Evolutionary conservation across 208 protist genomes (phyloP), one percentile per base, ranked within the genome.

Genomic region (Leishmania gerbilli): DNA sequence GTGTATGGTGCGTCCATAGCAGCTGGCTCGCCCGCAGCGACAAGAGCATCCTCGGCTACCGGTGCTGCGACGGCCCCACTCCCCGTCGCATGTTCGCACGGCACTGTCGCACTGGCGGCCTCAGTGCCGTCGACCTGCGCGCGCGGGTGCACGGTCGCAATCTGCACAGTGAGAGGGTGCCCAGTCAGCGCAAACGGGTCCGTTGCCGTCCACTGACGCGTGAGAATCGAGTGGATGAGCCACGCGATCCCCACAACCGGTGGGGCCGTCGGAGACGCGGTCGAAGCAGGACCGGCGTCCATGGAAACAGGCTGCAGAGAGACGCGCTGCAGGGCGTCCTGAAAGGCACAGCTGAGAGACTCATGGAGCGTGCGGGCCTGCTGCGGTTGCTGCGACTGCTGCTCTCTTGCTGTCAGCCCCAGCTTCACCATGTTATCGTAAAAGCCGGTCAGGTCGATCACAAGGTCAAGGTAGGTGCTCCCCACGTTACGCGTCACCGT

Each of bases 181-280:
- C 11, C 24, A 24, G 4, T 2, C 69, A 93, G 47, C 15, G 80
- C 34, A 72, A 91, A 95, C 0, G 87, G 83, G 3, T 53, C 55
- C 31, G 81, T 80, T 11, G 89, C 84, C 3, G 82, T 82, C 27
- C 77, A 77, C 40, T 87, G 71, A 4, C 91, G 82, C 37, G 82
- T 79, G 9, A 96, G 68, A 69, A 96, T 89, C 53, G 86, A 90
- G 64, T 93, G 86, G 78, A 94, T 76, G 64, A 96, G 79, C 91
- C 90, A 96, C 51, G 88, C 81, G 27, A 91, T 82, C 21, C 87
- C 87, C 17, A 95, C 84, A 51, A 92, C 80, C 21, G 88, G 87
- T 9, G 78, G 62, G 7, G 76, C 11, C 19, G 45, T 65, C 24
- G 24, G 55, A 27, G 74, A 34, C 55, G 74, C 64, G 4, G 34